Evolutionary conservation across 2,329 filamentous ascomycete genomes (phyloP).

Genomic region (Knufia fluminis): DNA sequence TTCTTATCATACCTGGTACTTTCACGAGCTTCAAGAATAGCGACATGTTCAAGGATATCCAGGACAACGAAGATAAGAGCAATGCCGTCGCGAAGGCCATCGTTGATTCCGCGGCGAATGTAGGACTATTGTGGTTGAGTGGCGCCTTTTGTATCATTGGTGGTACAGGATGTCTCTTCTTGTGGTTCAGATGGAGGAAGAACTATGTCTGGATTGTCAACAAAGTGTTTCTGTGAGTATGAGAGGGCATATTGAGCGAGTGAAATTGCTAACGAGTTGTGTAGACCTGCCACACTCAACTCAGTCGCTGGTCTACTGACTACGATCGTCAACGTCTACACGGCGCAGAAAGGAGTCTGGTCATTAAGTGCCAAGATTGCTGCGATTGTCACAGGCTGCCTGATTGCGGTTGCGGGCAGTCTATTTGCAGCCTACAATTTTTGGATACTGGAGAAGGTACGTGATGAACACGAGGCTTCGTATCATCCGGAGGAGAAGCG

Average conservation of each 20-base stretch:
- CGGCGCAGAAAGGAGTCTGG: conserved; percentile 23
- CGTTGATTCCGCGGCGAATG: conserved; percentile 28
- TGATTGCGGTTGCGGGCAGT: conserved; percentile 16
- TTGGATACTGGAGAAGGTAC: conserved; percentile 27
- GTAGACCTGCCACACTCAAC: conserved; percentile 33
- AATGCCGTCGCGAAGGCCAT: conserved; percentile 25
- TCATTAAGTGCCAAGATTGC: conserved; percentile 27
- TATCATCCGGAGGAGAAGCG: conserved; percentile 18
- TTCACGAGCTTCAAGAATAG: conserved; percentile 38
- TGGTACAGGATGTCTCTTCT: conserved; percentile 32
- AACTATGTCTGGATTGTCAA: conserved; percentile 50
- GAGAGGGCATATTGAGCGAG: conserved; percentile 8
- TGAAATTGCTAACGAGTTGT: conserved; percentile 8
- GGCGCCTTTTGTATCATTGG: conserved; percentile 37
- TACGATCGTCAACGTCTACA: conserved; percentile 42
- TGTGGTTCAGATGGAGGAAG: conserved; percentile 37
- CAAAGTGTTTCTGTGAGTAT: conserved; percentile 38
- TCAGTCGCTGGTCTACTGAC: conserved; percentile 43
- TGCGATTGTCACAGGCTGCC: conserved; percentile 21
- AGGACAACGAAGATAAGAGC: conserved; percentile 24
- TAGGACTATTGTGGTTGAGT: conserved; percentile 38
- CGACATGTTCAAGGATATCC: conserved; percentile 18
- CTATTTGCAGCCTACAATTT: conserved; percentile 32
- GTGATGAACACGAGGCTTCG: conserved; percentile 27
- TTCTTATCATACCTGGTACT: conserved; percentile 44